Evolutionary conservation across 116 monocot genomes (phyloP).

Genomic region (Phalaenopsis hybrid): DNA sequence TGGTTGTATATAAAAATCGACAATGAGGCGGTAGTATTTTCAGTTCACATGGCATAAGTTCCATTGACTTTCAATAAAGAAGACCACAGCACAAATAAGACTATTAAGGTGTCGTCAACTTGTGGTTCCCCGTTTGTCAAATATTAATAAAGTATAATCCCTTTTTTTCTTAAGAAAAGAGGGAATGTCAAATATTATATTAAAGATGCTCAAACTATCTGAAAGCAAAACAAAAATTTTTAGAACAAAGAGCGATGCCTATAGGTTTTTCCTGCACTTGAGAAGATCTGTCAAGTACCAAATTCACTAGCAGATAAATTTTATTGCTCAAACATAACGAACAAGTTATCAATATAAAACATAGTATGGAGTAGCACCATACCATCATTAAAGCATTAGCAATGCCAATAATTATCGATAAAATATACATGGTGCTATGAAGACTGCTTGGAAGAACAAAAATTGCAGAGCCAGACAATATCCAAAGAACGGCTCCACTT

Average conservation of each 20-base stretch:
- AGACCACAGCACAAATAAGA: background rate
- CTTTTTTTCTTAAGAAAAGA: no score
- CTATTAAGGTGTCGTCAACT: background rate
- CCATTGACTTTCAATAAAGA: background rate
- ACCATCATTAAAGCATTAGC: slow-evolving; percentile 93
- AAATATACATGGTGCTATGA: slow-evolving; percentile 60
- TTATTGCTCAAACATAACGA: background rate
- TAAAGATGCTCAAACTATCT: background rate
- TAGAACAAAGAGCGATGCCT: background rate
- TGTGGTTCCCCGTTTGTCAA: background rate
- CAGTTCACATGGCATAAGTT: background rate
- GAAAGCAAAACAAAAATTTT: background rate
- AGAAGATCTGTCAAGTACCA: background rate
- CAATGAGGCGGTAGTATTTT: background rate
- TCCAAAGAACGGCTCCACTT: slow-evolving; percentile 79
- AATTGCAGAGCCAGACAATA: slow-evolving; percentile 78
- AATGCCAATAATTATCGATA: slow-evolving; percentile 64
- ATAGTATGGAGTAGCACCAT: slow-evolving; percentile 11
- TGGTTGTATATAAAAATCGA: background rate
- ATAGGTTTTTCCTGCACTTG: background rate
- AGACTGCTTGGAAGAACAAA: slow-evolving; percentile 75
- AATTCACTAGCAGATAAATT: background rate
- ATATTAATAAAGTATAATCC: background rate
- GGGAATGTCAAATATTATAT: no score
- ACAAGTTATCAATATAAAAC: background rate